Evolutionary conservation across 495 filamentous ascomycete genomes (phyloP), one percentile per base, ranked within the genome.

Genomic region (Cercophora scortea): DNA sequence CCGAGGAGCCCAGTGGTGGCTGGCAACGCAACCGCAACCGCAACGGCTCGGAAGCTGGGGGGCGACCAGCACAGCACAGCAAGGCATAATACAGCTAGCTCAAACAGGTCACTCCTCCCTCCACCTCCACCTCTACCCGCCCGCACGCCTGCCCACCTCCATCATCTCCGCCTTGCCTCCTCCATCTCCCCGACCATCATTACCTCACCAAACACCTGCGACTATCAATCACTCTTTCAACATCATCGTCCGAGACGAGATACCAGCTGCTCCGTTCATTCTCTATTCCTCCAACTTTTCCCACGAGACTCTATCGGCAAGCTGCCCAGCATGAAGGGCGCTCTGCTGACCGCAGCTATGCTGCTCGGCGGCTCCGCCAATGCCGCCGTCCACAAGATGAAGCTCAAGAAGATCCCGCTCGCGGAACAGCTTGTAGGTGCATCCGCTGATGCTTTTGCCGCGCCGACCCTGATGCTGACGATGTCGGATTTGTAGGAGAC

Each of bases 321-420:
- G 56, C 62, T 52, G 66, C 68, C 67, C 74, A 66, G 41, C 66
- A 97, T 97, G 92, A 97, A 94, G 82, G 78, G 81, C 61, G 71
- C 84, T 71, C 74, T 86, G 57, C 68, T 84, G 56, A 78, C 89
- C 62, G 84, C 90, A 74, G 85, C 85, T 58, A 74, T 82, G 82
- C 82, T 95, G 83, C 77, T 94, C 66, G 83, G 88, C 42, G 25
- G 88, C 75, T 82, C 85, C 70, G 84, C 86, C 60, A 79, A 86
- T 65, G 90, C 87, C 54, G 88, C 83, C 63, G 78, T 93, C 41
- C 89, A 96, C 79, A 92, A 88, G 79, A 80, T 95, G 78, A 94
- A 94, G 79, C 84, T 99, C 61, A 86, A 95, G 80, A 99, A 99
- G 83, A 75, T 97, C 49, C 88, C 94, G 54, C 77, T 97, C 39